These are phyloP conservation scores for Didymella arachidicola DNA, from an alignment of 2,329 filamentous ascomycete species.

Conservation along the genomic window DNA sequence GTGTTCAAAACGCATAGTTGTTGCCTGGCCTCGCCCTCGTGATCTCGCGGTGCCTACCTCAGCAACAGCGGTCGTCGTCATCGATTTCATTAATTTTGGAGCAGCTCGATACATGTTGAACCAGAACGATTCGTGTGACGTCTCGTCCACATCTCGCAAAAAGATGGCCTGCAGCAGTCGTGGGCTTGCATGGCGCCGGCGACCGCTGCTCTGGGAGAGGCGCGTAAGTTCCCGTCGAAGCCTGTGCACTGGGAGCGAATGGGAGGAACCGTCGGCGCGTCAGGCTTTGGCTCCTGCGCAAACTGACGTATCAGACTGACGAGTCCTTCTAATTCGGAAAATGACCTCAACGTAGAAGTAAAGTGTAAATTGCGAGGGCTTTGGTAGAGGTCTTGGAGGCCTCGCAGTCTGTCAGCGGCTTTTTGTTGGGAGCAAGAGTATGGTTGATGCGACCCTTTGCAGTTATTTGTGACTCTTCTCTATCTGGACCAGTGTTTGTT, in stretches of 20 bases:
- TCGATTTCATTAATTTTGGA: background rate
- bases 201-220: conserved; percentile 16
- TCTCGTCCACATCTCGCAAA: background rate
- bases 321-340: background rate
- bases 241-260: conserved; percentile 20
- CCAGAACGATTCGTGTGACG: background rate
- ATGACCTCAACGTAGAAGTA: background rate
- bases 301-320: background rate
- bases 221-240: conserved; percentile 15
- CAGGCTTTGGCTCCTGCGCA: conserved; percentile 3
- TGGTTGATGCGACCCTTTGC: background rate
- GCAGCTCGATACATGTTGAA: background rate
- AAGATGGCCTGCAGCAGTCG: conserved; percentile 17
- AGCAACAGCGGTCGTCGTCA: background rate
- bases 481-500: background rate
- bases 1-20: background rate
- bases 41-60: background rate
- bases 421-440: background rate
- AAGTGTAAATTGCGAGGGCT: background rate
- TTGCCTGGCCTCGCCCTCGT: conserved; percentile 1
- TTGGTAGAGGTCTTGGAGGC: background rate
- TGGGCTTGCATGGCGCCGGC: conserved; percentile 15
- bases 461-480: background rate
- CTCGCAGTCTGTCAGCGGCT: background rate
- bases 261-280: conserved; percentile 14